phyloP scores from a whole-genome alignment of 2,329 filamentous ascomycete genomes.

The Microcyclospora tardicrescens region DNA sequence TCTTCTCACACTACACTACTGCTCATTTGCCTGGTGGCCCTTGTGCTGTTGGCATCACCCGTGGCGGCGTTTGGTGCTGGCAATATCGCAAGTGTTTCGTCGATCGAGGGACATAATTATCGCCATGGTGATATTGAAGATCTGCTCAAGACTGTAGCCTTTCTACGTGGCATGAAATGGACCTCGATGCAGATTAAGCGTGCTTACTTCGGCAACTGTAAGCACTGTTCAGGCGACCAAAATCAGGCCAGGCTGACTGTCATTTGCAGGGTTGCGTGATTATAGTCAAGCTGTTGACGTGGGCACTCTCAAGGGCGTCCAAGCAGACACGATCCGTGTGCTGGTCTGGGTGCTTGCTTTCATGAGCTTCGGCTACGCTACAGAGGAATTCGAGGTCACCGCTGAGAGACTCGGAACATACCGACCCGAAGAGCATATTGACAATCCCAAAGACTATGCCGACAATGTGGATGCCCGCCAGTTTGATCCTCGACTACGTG shows the following conservation, averaged over 20 bases:
- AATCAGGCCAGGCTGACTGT: conserved; percentile 1
- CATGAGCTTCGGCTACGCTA: conserved; percentile 45
- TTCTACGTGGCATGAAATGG: conserved; percentile 41
- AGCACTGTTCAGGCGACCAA: neutral
- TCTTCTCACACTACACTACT: conserved; percentile 6
- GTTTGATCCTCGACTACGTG: conserved; percentile 68
- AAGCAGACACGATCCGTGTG: conserved; percentile 40
- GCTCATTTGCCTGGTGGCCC: conserved; percentile 14
- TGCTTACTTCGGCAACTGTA: conserved; percentile 29
- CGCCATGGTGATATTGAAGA: conserved; percentile 42
- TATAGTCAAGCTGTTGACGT: conserved; percentile 44
- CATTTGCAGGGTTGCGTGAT: conserved; percentile 27
- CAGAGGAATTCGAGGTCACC: conserved; percentile 44
- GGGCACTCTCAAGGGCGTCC: conserved; percentile 40
- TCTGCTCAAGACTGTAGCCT: conserved; percentile 36
- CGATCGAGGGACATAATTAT: conserved; percentile 37
- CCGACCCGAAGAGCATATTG: conserved; percentile 42
- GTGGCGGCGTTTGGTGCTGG: conserved; percentile 34
- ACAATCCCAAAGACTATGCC: conserved; percentile 50
- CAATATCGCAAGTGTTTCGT: conserved; percentile 32
- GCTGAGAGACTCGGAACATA: conserved; percentile 38
- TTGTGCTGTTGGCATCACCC: conserved; percentile 18
- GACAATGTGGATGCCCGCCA: conserved; percentile 75
- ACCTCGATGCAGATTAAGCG: conserved; percentile 28
- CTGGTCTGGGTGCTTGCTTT: conserved; percentile 44